Base-by-base conservation (phyloP, 768 basidiomycete species). In the Suillus placidus region DNA sequence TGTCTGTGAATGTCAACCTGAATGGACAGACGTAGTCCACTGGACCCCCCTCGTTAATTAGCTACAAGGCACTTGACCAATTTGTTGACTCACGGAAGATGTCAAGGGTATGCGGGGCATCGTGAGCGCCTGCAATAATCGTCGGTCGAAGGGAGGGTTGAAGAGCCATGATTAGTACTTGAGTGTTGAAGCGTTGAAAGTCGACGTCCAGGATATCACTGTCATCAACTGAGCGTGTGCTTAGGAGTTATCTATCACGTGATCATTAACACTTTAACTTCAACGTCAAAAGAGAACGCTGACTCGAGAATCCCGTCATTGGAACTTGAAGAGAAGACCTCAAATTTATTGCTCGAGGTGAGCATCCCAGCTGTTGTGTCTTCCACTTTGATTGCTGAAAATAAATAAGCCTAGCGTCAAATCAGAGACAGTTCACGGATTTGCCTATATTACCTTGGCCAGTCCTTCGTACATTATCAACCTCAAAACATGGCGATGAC, bases 11-110 rank as follows among this genome's bases (percentile, higher is more conserved):
- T 13, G 10, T 20, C 32, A 45, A 88, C 89, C 90, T 92, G 83
- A 81, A 94, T 1, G 93, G 93, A 70, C 93, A 95, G 70, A 93
- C 91, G 75, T 92, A 94, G 77, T 94, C 94, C 79, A 94, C 92
- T 93, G 68, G 1, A 37, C 7, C 42, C 64, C 64, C 18, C 47
- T 16, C 26, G 12, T 47, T 20, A 16, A 23, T 26, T 26, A 26
- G 34, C 6, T 32, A 64, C 14, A 54, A 65, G 57, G 23, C 18
- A 34, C 61, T 26, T 51, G 0, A 40, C 30, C 55, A 51, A 7
- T 2, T 20, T 26, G 30, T 57, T 43, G n/a, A 20, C 90, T 71
- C 71, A 90, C 91, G 75, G 77, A 92, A 94, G 64, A 94, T 78
- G 65, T 95, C 93, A 60, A 95, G 81, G 3, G 91, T 92, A 71